Evolutionary conservation across 1,284 basidiomycete species (phyloP).

Genomic region (Golubevia sp.): DNA sequence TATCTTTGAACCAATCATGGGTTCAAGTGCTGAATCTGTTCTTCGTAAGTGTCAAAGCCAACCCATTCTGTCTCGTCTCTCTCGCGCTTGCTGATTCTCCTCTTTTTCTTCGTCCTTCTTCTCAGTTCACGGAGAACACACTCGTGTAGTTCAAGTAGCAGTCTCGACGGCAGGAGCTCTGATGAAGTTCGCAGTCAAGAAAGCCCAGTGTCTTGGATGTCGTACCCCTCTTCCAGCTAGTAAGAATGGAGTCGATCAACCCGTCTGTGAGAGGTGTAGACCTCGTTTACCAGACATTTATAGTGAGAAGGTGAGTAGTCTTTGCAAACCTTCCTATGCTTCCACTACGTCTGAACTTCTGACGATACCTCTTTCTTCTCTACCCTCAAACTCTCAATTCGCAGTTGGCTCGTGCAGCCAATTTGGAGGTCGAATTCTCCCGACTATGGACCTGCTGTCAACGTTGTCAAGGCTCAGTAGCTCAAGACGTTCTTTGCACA

Average conservation of each 20-base stretch:
- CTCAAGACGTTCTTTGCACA: constrained; percentile 89
- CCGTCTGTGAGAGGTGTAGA: constrained; percentile 55
- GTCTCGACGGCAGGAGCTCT: constrained; percentile 56
- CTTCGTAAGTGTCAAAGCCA: constrained; percentile 19
- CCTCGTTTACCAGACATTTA: constrained; percentile 50
- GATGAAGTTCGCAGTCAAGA: constrained; percentile 61
- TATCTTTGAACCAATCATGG: constrained; percentile 61
- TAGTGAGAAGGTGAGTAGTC: constrained; percentile 33
- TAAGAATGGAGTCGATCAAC: constrained; percentile 5
- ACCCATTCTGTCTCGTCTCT: too few species aligned
- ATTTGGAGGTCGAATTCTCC: constrained; percentile 53
- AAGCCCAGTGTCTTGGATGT: constrained; percentile 54
- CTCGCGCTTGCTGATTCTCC: too few species aligned
- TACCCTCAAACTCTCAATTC: background rate
- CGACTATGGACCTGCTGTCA: constrained; percentile 60
- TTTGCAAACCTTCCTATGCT: background rate
- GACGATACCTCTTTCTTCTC: background rate
- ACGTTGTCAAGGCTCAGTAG: constrained; percentile 54
- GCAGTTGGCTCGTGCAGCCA: constrained; percentile 30
- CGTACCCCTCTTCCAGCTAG: constrained; percentile 49
- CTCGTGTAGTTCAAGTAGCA: constrained; percentile 52
- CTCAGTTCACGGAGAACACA: constrained; percentile 50
- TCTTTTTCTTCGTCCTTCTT: background rate
- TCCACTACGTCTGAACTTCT: background rate
- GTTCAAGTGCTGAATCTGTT: constrained; percentile 29